Evolutionary conservation across 345 rosid genomes (phyloP).

Genomic region (Acer campestre): DNA sequence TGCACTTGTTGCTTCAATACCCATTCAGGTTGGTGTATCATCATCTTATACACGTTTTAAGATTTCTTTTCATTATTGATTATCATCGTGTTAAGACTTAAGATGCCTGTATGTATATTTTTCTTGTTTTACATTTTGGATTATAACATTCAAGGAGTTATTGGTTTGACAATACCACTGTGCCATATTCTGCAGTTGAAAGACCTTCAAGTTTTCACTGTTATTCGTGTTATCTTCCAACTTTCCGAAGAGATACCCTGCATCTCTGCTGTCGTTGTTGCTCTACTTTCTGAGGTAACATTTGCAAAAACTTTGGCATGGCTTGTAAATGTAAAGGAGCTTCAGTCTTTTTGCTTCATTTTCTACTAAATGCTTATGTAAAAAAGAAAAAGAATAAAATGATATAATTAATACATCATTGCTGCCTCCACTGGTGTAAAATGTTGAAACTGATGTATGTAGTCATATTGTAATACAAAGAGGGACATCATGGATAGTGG

Average conservation of each 20-base stretch:
- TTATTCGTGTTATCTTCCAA: constrained; percentile 94
- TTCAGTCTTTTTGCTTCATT: not conserved
- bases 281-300: constrained; percentile 91
- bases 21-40: constrained; percentile 81
- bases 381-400: not conserved
- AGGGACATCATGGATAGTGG: not conserved
- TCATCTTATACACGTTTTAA: constrained; percentile 2
- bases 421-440: not conserved
- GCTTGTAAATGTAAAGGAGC: constrained; percentile 5
- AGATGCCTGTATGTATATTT: not conserved
- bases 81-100: not conserved
- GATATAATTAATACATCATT: not conserved
- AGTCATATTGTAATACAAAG: not conserved
- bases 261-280: constrained; percentile 96
- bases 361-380: not conserved
- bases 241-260: constrained; percentile 98
- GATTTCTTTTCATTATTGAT: not conserved
- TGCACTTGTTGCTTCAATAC: constrained; percentile 95
- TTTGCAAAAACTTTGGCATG: constrained; percentile 1
- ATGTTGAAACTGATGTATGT: not conserved
- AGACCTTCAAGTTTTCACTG: constrained; percentile 95
- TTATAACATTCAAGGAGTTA: not conserved
- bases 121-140: not conserved
- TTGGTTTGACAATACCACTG: constrained; percentile 14
- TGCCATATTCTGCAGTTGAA: constrained; percentile 68